Base-by-base conservation (phyloP, 2,329 filamentous ascomycete species). In the Ilyonectria robusta region DNA sequence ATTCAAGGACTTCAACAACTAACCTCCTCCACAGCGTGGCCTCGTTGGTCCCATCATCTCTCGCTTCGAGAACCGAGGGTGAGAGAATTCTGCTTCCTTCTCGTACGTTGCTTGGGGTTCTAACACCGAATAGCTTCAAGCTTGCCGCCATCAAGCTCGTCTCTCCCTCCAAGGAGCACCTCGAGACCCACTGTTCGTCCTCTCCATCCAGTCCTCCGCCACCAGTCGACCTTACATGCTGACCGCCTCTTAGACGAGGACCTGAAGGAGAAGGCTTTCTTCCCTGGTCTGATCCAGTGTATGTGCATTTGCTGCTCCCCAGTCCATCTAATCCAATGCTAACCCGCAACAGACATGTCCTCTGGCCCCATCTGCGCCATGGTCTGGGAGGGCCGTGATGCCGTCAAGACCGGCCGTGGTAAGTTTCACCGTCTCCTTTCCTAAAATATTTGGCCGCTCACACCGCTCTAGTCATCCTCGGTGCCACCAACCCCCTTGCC, bases 341-440 rank as follows among this genome's bases (percentile, higher is more conserved):
- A 66, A 74, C 58, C 19, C 6, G 23, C 10, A 23, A 51, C 50
- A 97, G 94, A 98, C 91, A 99, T 98, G 96, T 87, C 91, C 84
- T 95, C 92, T 84, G 96, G 96, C 83, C 96, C 96, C 84, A 95
- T 99, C 88, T 92, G 90, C 89, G 96, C 96, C 88, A 99, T 98
- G 95, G 93, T 99, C 86, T 99, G 96, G 96, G 95, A 99, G 87
- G 96, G 96, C 82, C 93, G 93, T 90, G 95, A 99, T 81, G 96
- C 92, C 85, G 95, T 98, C 90, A 98, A 98, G 93, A 98, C 95
- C 78, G 96, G 96, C 85, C 95, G 96, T 82, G 83, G 92, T 94
- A 90, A 76, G 90, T 87, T 72, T 1, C 23, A 46, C 40, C 26
- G 51, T 15, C n/a, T 19, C 8, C 15, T 15, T 37, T 11, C 57